A percentile compares a stretch with the other conserved stretches of the same genome.
Conservation (phyloP, 306 rosid genomes). For the Phaseolus lunatus region DNA sequence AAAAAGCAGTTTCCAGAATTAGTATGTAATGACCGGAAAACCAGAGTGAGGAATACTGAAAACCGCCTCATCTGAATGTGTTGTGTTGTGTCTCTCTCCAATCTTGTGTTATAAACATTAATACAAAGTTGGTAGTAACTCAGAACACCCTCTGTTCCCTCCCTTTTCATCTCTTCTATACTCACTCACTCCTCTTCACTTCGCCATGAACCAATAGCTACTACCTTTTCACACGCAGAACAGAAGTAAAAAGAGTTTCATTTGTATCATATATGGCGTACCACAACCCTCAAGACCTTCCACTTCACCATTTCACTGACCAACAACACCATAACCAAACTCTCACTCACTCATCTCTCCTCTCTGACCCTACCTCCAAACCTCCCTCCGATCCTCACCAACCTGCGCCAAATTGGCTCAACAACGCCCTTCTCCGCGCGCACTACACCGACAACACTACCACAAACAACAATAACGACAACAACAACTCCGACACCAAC, state of each 20-base stretch:
- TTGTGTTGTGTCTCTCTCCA: not conserved
- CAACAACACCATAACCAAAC: constrained; percentile 51
- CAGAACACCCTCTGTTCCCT: constrained; percentile 18
- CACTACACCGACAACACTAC: constrained; percentile 51
- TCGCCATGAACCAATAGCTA: constrained; percentile 36
- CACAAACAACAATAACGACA: not conserved
- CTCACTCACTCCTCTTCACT: not conserved
- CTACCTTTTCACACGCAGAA: not conserved
- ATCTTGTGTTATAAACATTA: constrained; percentile 13
- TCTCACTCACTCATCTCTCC: constrained; percentile 42
- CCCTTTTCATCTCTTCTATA: constrained; percentile 29
- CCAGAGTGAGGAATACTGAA: constrained; percentile 21
- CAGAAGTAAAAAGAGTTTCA: not conserved
- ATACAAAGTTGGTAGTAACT: constrained; percentile 43
- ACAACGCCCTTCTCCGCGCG: constrained; percentile 89
- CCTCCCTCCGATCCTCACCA: constrained; percentile 60
- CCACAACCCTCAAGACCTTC: constrained; percentile 81
- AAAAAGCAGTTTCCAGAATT: constrained; percentile 44
- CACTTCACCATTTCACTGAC: constrained; percentile 76
- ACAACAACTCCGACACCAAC: constrained; percentile 11
- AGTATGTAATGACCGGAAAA: constrained; percentile 46
- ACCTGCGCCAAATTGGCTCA: constrained; percentile 95
- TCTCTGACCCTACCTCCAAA: constrained; percentile 59
- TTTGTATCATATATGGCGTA: constrained; percentile 64
- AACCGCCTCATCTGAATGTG: constrained; percentile 25